phyloP scores from a whole-genome alignment of 176 grass and related monocot species.

The Oryza glumipatula region DNA sequence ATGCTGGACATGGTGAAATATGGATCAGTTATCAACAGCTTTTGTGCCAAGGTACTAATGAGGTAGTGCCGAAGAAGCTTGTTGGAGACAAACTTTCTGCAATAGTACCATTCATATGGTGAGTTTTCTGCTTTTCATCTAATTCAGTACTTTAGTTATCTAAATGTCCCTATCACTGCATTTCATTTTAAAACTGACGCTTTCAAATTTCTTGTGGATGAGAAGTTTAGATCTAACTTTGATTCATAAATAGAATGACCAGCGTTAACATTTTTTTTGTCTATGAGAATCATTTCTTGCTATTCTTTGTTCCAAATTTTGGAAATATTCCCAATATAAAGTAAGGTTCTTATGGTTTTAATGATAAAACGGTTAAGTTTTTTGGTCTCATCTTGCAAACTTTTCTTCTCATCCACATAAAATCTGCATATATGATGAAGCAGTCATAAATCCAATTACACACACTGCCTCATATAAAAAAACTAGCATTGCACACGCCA shows the following conservation, averaged over 20 bases:
- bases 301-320: not conserved
- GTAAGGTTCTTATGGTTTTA: slow-evolving; percentile 16
- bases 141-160: not conserved
- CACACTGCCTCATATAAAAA: slow-evolving; percentile 17
- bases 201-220: not conserved
- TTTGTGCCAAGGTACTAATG: not conserved
- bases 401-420: not conserved
- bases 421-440: slow-evolving; percentile 13
- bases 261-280: not conserved
- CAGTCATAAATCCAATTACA: slow-evolving; percentile 15
- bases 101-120: not conserved
- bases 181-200: not conserved
- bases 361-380: not conserved
- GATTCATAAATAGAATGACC: not conserved
- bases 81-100: not conserved
- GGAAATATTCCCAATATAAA: not conserved
- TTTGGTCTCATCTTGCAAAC: not conserved
- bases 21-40: not conserved
- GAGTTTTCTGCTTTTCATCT: not conserved
- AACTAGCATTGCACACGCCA: slow-evolving; percentile 1
- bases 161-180: not conserved
- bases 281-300: slow-evolving; percentile 11
- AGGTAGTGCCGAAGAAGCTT: not conserved
- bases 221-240: not conserved
- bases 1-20: not conserved